phyloP scores from a whole-genome alignment of 257 asterid species.

The Solanum ossicruentum region DNA sequence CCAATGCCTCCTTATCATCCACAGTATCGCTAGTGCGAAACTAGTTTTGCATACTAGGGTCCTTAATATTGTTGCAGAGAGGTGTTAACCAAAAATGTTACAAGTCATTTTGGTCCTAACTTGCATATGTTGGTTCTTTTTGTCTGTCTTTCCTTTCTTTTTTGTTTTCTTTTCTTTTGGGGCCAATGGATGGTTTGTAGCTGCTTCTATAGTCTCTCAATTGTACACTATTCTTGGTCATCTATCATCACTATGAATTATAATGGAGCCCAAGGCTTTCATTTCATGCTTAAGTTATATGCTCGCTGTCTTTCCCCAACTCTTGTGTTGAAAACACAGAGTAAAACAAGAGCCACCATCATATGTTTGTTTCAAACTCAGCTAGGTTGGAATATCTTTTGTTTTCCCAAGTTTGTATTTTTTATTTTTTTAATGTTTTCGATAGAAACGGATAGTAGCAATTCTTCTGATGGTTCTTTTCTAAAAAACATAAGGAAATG shows the following conservation, averaged over 20 bases:
- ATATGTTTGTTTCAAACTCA: background rate
- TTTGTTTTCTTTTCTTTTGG: background rate
- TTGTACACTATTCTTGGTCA: background rate
- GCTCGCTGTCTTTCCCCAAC: background rate
- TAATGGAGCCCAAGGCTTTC: background rate
- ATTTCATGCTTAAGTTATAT: background rate
- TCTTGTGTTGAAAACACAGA: background rate
- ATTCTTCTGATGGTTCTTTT: no score
- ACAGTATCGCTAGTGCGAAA: slow-evolving; percentile 18
- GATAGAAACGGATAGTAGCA: background rate
- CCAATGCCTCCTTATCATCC: slow-evolving; percentile 57
- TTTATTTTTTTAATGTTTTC: background rate
- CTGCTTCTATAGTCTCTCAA: background rate
- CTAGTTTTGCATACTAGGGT: background rate
- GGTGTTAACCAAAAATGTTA: background rate
- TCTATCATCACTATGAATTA: background rate
- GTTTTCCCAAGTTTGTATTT: no score
- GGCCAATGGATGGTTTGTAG: background rate
- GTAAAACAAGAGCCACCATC: background rate
- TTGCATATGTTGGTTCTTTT: background rate
- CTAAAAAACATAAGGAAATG: no score
- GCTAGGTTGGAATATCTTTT: no score
- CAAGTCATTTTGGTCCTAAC: background rate
- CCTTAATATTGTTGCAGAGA: background rate
- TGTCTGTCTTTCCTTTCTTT: background rate